Evolutionary conservation across 176 grass and related monocot species (phyloP).

Genomic region (Hordeum vulgare): MorexV3_pseudomolecules_assembly NC_058520.1:493822254-493822753

Average conservation of each 20-base stretch:
- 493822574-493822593: neutral
- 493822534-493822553: neutral
- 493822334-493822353: conserved; percentile 81
- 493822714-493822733: neutral
- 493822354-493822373: conserved; percentile 72
- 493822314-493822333: conserved; percentile 79
- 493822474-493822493: neutral
- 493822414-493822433: neutral
- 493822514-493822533: neutral
- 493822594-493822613: neutral
- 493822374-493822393: conserved; percentile 49
- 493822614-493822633: neutral
- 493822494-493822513: neutral
- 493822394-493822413: neutral
- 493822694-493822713: neutral
- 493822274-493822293: neutral
- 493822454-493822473: neutral
- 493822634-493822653: neutral
- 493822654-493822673: neutral
- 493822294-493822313: conserved; percentile 47
- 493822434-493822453: neutral
- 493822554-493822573: neutral
- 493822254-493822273: neutral
- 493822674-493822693: neutral
- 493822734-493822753: neutral